Conservation (phyloP, 2,329 filamentous ascomycete genomes). For the Pyrenophora teres region DNA sequence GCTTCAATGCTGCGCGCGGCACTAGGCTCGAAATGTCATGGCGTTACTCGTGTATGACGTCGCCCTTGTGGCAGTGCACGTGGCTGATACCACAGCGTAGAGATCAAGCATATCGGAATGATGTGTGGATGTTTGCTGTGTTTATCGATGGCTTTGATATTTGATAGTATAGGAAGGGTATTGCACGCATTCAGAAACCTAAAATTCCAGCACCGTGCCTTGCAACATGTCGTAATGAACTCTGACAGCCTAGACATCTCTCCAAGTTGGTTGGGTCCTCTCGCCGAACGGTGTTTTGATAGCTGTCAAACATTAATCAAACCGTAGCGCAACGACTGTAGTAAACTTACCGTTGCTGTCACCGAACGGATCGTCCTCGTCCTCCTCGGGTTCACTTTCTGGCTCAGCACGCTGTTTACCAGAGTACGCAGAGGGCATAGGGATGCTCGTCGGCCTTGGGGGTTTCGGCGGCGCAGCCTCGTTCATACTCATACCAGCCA, state of each 20-base stretch:
- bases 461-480: constrained; percentile 55
- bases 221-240: background rate
- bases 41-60: constrained; percentile 29
- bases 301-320: constrained; percentile 39
- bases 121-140: background rate
- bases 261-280: constrained; percentile 42
- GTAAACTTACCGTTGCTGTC: constrained; percentile 67
- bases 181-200: constrained; percentile 1
- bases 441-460: constrained; percentile 52
- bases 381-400: constrained; percentile 61
- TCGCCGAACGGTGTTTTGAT: constrained; percentile 58
- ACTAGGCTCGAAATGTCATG: constrained; percentile 21
- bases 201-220: constrained; percentile 5
- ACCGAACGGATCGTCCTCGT: constrained; percentile 84
- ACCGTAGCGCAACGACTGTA: fast-evolving
- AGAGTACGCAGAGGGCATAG: constrained; percentile 42
- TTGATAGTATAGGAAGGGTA: constrained; percentile 2
- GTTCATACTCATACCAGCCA: constrained; percentile 53
- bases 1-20: constrained; percentile 21
- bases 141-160: background rate
- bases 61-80: constrained; percentile 26
- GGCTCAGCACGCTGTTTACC: constrained; percentile 54
- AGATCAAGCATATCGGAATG: background rate
- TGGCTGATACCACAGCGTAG: constrained; percentile 3
- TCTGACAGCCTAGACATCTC: constrained; percentile 38